These are phyloP conservation scores for Lindgomyces ingoldianus DNA, from an alignment of 495 filamentous ascomycete species.

Conservation along the genomic window DNA sequence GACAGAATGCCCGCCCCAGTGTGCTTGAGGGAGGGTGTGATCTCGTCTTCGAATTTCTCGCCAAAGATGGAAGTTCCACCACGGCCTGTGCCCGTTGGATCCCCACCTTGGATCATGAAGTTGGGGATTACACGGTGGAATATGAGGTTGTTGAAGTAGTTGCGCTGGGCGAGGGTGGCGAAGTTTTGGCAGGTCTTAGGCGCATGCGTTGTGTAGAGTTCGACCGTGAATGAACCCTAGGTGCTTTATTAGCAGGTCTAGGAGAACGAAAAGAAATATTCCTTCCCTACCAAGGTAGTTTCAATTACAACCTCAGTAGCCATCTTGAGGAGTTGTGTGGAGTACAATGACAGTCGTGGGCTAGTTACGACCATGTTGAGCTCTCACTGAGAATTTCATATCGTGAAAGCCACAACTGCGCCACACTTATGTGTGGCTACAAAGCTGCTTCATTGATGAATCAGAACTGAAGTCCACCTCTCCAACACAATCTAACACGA, in stretches of 20 bases:
- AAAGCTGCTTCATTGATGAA: too few species aligned
- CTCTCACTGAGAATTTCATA: too few species aligned
- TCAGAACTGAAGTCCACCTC: too few species aligned
- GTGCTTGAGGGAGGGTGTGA: constrained; percentile 74
- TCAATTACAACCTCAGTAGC: constrained; percentile 74
- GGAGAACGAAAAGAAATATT: background rate
- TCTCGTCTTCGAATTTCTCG: constrained; percentile 94
- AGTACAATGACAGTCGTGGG: background rate
- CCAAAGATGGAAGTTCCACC: constrained; percentile 91
- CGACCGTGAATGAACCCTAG: constrained; percentile 78
- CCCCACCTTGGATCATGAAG: constrained; percentile 97
- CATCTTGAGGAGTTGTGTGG: constrained; percentile 53
- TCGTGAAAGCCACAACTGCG: too few species aligned
- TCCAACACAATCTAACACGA: background rate
- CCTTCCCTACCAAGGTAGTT: constrained; percentile 70
- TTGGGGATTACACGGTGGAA: constrained; percentile 95
- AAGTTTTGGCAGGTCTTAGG: constrained; percentile 93
- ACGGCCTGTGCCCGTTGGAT: constrained; percentile 93
- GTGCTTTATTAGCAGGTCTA: constrained; percentile 14
- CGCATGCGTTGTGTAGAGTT: constrained; percentile 84
- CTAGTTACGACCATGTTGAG: too few species aligned
- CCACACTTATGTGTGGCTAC: background rate
- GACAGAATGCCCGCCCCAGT: constrained; percentile 90
- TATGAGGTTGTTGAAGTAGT: constrained; percentile 81
- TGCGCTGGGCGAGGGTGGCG: constrained; percentile 68